phyloP scores from a whole-genome alignment of 1,284 basidiomycete genomes.

The Ganoderma boninense region DNA sequence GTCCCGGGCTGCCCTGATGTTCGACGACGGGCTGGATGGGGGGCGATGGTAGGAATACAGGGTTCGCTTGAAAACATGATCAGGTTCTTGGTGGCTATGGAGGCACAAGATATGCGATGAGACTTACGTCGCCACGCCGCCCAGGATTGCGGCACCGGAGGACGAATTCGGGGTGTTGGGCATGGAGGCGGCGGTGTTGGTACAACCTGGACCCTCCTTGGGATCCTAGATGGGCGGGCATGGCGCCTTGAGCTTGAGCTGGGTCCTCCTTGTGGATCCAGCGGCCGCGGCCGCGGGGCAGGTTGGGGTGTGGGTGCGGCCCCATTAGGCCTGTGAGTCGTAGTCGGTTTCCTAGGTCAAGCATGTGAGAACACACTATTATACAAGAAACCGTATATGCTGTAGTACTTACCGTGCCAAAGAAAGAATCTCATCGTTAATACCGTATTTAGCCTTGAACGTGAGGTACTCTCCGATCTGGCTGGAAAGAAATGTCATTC shows the following conservation, averaged over 20 bases:
- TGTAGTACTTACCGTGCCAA: conserved; percentile 66
- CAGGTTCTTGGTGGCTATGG: neutral
- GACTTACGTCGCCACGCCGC: conserved; percentile 76
- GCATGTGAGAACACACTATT: conserved; percentile 18
- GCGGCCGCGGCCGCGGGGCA: conserved; percentile 24
- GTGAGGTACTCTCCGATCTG: conserved; percentile 74
- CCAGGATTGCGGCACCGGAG: conserved; percentile 48
- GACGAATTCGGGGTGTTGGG: conserved; percentile 23
- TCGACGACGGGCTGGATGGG: conserved; percentile 55
- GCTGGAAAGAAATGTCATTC: conserved; percentile 45
- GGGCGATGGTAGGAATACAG: conserved; percentile 38
- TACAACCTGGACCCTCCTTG: conserved; percentile 37
- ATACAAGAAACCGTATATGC: neutral
- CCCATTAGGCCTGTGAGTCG: conserved; percentile 23
- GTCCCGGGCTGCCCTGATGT: conserved; percentile 58
- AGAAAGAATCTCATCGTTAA: conserved; percentile 78
- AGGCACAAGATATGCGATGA: neutral
- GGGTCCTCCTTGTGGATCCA: conserved; percentile 42
- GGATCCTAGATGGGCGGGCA: conserved; percentile 38
- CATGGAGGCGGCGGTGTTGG: conserved; percentile 35
- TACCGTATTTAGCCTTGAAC: conserved; percentile 74
- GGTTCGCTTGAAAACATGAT: conserved; percentile 27
- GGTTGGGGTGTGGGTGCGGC: conserved; percentile 28
- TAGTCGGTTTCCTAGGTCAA: conserved; percentile 54
- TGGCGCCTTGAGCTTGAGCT: conserved; percentile 50